Conservation (phyloP, 306 rosid species). For the Prunus persica region DNA sequence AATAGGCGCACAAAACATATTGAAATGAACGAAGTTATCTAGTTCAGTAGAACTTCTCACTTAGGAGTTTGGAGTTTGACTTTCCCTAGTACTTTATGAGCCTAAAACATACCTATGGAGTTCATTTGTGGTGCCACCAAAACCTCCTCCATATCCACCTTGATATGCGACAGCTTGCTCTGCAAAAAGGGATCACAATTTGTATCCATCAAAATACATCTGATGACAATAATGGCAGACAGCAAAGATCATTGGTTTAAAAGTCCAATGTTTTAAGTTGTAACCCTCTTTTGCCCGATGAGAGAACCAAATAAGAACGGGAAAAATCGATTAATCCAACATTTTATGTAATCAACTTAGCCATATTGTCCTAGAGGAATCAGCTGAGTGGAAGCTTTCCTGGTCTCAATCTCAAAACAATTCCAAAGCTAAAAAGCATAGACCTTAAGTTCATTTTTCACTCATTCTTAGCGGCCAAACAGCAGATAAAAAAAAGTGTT, state of each 20-base stretch:
- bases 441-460: neutral
- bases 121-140: slow-evolving; percentile 40
- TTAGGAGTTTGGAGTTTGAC: too few species aligned
- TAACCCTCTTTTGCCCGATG: neutral
- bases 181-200: slow-evolving; percentile 31
- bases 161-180: slow-evolving; percentile 65
- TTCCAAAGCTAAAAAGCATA: neutral
- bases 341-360: neutral
- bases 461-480: neutral
- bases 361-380: neutral
- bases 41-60: too few species aligned
- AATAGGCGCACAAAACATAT: neutral
- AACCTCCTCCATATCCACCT: slow-evolving; percentile 62
- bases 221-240: neutral
- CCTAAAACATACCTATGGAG: slow-evolving; percentile 47
- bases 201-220: neutral
- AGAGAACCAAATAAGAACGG: neutral
- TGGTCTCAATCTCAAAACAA: neutral
- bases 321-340: neutral
- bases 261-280: neutral
- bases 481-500: neutral
- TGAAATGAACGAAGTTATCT: too few species aligned
- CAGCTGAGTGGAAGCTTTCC: neutral
- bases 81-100: too few species aligned
- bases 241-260: neutral